phyloP scores from a whole-genome alignment of 352 stramenopile species.

The Globisporangium radiosum region DNA sequence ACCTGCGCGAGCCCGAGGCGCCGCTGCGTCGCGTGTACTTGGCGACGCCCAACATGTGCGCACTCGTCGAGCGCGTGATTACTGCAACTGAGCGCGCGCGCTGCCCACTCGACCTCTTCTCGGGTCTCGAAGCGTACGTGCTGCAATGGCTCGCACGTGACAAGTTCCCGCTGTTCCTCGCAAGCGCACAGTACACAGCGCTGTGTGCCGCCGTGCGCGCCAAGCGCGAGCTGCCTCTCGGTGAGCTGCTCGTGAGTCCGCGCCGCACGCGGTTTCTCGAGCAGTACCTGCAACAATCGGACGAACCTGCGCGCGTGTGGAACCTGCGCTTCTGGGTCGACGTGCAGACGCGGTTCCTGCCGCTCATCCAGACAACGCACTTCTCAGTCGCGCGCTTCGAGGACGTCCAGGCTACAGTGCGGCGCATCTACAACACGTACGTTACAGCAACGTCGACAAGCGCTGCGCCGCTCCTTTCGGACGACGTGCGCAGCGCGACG shows the following conservation, averaged over 20 bases:
- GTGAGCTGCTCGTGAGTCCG: conserved; percentile 52
- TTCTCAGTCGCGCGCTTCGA: conserved; percentile 74
- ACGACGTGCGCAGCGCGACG: conserved; percentile 47
- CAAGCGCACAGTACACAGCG: conserved; percentile 31
- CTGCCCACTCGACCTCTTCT: conserved; percentile 53
- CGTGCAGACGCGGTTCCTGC: conserved; percentile 64
- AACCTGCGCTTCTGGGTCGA: conserved; percentile 74
- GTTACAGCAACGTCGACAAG: conserved; percentile 30
- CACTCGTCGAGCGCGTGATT: conserved; percentile 26
- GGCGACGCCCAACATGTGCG: conserved; percentile 10
- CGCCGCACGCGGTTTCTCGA: conserved; percentile 50
- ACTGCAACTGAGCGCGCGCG: conserved; percentile 18
- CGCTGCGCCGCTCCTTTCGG: conserved; percentile 32
- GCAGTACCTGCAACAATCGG: conserved; percentile 28
- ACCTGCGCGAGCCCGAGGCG: conserved; percentile 24
- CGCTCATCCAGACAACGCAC: conserved; percentile 48
- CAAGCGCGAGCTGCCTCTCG: conserved; percentile 51
- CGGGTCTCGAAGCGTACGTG: conserved; percentile 47
- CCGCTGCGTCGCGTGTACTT: conserved; percentile 19
- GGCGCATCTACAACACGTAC: conserved; percentile 60
- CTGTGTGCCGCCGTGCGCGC: conserved; percentile 51
- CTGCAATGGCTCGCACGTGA: conserved; percentile 36
- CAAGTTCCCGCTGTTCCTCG: conserved; percentile 47
- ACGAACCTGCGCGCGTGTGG: conserved; percentile 22
- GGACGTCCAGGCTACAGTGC: conserved; percentile 57